Conservation (phyloP, 345 rosid genomes). For the Euphorbia peplus region DNA sequence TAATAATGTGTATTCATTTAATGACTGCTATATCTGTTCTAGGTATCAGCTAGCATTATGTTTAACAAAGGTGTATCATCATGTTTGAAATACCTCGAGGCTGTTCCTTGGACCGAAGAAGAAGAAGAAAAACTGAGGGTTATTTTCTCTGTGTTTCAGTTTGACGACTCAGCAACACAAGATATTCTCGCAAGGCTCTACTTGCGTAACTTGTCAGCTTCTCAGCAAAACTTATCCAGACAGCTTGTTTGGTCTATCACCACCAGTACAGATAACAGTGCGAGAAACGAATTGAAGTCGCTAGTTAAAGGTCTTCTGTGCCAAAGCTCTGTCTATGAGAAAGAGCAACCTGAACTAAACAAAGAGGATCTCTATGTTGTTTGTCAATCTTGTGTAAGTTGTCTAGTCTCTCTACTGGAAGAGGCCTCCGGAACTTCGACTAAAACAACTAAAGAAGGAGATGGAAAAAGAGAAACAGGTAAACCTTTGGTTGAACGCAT, state of each 20-base stretch:
- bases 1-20: too few species aligned
- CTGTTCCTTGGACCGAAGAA: constrained; percentile 96
- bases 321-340: constrained; percentile 88
- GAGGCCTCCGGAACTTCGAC: constrained; percentile 41
- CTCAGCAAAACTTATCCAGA: constrained; percentile 53
- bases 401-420: constrained; percentile 49
- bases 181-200: constrained; percentile 68
- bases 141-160: constrained; percentile 49
- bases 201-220: constrained; percentile 33
- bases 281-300: constrained; percentile 77
- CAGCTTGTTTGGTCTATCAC: constrained; percentile 75
- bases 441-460: constrained; percentile 19
- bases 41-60: constrained; percentile 77
- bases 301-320: constrained; percentile 77
- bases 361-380: constrained; percentile 65
- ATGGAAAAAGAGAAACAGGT: constrained; percentile 29
- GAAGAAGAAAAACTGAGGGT: constrained; percentile 84
- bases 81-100: constrained; percentile 82
- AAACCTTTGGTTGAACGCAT: constrained; percentile 68
- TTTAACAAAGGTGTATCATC: constrained; percentile 59
- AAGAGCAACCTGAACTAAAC: constrained; percentile 60
- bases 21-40: constrained; percentile 18
- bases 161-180: constrained; percentile 48
- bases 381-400: constrained; percentile 54
- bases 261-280: constrained; percentile 50